Conservation (phyloP, 2,329 filamentous ascomycete genomes). For the Calycina herbarum region DNA sequence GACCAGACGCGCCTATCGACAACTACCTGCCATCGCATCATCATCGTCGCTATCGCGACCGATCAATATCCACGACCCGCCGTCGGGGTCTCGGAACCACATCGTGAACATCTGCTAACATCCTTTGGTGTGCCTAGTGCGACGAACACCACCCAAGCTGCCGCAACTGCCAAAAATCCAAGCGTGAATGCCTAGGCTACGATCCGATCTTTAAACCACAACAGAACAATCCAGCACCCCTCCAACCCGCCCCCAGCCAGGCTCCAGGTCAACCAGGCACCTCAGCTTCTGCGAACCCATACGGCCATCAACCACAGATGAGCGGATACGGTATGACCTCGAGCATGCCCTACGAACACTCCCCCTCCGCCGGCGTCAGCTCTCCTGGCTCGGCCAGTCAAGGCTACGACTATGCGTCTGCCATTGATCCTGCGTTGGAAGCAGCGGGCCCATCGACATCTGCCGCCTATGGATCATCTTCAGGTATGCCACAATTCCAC, state of each 20-base stretch:
- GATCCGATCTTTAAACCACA: conserved; percentile 82
- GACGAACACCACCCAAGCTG: conserved; percentile 94
- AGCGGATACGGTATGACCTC: conserved; percentile 42
- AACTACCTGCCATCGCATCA: not conserved
- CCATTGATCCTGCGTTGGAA: conserved; percentile 68
- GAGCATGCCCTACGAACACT: conserved; percentile 36
- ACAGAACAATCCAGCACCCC: conserved; percentile 59
- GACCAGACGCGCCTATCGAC: conserved; percentile 9
- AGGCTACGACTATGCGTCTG: conserved; percentile 56
- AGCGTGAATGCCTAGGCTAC: conserved; percentile 83
- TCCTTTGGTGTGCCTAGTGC: conserved; percentile 60
- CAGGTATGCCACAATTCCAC: conserved; percentile 35
- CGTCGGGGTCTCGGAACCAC: not conserved
- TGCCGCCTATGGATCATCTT: conserved; percentile 21
- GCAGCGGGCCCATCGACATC: conserved; percentile 39
- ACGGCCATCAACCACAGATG: conserved; percentile 48
- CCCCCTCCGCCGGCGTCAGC: conserved; percentile 43
- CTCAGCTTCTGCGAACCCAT: conserved; percentile 42
- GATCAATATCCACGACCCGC: not conserved
- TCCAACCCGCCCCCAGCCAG: conserved; percentile 66
- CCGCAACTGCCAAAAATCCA: conserved; percentile 86
- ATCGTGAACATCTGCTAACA: conserved; percentile 21
- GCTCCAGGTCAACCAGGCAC: conserved; percentile 32
- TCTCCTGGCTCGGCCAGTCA: conserved; percentile 46
- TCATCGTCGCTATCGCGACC: not conserved